Evolutionary conservation across 2,329 filamentous ascomycete species (phyloP).

Genomic region (Biscogniauxia sp.): DNA sequence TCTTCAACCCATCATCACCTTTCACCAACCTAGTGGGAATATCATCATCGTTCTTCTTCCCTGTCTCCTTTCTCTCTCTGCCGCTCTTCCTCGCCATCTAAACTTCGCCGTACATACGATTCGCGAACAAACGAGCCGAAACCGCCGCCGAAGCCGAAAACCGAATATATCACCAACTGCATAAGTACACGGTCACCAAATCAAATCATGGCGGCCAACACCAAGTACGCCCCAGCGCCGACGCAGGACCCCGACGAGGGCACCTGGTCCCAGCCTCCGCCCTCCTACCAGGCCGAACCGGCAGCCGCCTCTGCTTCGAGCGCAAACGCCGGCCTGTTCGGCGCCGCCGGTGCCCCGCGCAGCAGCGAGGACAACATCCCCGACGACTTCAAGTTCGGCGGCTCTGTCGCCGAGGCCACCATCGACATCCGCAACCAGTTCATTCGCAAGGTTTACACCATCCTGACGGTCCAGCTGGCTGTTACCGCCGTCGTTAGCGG

Average conservation of each 20-base stretch:
- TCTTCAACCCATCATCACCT: too few relatives aligned
- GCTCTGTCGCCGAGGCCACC: constrained; percentile 88
- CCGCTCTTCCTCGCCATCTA: too few relatives aligned
- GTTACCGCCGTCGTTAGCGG: constrained; percentile 77
- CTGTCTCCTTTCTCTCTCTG: too few relatives aligned
- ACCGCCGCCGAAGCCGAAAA: not conserved
- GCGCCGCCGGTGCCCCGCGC: constrained; percentile 67
- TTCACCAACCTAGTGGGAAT: too few relatives aligned
- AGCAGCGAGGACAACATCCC: constrained; percentile 87
- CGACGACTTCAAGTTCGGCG: constrained; percentile 99
- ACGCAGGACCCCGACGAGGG: constrained; percentile 82
- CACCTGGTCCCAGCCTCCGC: constrained; percentile 67
- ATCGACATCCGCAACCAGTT: constrained; percentile 97
- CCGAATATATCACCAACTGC: constrained; percentile 3
- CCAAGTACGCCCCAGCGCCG: constrained; percentile 80
- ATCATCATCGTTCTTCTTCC: too few relatives aligned
- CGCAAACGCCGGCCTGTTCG: constrained; percentile 57
- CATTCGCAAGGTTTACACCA: constrained; percentile 95
- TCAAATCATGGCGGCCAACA: constrained; percentile 63
- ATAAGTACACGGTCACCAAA: too few relatives aligned
- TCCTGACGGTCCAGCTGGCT: constrained; percentile 91
- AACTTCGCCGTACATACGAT: too few relatives aligned
- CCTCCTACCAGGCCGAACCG: constrained; percentile 65
- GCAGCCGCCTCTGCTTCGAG: constrained; percentile 42
- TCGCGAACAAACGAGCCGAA: too few relatives aligned